These are phyloP conservation scores for Coleophoma eucalyptorum DNA, from an alignment of 2,329 filamentous ascomycete species.

Conservation along the genomic window DNA sequence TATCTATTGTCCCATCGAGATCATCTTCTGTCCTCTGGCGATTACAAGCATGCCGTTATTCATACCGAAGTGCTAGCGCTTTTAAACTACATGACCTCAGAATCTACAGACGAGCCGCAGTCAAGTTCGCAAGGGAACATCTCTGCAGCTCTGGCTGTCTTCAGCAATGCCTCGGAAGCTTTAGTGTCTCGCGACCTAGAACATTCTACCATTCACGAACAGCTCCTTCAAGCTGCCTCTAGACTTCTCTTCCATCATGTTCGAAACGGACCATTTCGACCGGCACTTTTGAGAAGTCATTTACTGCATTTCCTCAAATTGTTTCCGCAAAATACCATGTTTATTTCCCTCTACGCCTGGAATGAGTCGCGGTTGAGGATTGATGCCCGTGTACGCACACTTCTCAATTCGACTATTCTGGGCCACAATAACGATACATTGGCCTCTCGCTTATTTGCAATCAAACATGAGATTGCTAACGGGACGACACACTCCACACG, in stretches of 20 bases:
- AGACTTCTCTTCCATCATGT: constrained; percentile 62
- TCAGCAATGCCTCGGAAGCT: constrained; percentile 38
- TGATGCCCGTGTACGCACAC: constrained; percentile 70
- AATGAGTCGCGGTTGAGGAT: constrained; percentile 69
- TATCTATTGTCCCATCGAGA: constrained; percentile 50
- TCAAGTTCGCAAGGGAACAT: constrained; percentile 52
- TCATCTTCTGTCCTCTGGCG: constrained; percentile 47
- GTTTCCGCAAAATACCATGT: constrained; percentile 75
- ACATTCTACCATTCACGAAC: constrained; percentile 46
- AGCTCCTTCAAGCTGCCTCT: constrained; percentile 65
- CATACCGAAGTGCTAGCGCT: constrained; percentile 62
- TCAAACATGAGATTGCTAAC: constrained; percentile 48
- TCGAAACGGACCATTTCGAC: constrained; percentile 60
- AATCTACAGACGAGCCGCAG: constrained; percentile 34
- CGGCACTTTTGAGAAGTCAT: constrained; percentile 58
- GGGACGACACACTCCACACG: constrained; percentile 48
- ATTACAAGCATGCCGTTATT: constrained; percentile 43
- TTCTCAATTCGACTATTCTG: constrained; percentile 44
- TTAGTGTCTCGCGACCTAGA: constrained; percentile 33
- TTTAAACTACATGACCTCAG: constrained; percentile 56
- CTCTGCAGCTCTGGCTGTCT: constrained; percentile 39
- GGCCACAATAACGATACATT: constrained; percentile 31
- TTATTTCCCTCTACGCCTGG: constrained; percentile 70
- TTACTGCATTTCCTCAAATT: constrained; percentile 54
- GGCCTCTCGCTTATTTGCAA: constrained; percentile 48